phyloP scores from a whole-genome alignment of 2,329 filamentous ascomycete genomes.

The Huntiella savannae region DNA sequence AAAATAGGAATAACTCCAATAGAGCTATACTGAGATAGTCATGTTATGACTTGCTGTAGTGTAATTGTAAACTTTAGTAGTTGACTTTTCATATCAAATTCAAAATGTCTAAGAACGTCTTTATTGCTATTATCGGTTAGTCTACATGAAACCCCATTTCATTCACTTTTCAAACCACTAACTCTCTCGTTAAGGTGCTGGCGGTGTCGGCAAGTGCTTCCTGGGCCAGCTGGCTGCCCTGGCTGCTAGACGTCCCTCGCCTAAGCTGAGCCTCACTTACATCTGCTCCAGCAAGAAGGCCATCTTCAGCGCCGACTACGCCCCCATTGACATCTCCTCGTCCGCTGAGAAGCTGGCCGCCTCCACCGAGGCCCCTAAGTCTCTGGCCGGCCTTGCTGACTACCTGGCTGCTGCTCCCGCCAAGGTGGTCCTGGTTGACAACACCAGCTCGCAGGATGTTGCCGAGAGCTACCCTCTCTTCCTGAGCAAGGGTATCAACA shows the following conservation, averaged over 20 bases:
- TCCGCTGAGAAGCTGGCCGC: conserved; percentile 43
- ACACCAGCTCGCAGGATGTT: conserved; percentile 78
- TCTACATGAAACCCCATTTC: background rate
- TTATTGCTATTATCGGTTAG: conserved; percentile 33
- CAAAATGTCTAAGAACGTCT: conserved; percentile 23
- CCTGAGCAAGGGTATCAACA: conserved; percentile 62
- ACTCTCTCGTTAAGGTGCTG: conserved; percentile 42
- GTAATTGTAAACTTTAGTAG: background rate
- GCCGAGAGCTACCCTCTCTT: conserved; percentile 69
- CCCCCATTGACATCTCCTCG: conserved; percentile 41
- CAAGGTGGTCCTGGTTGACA: conserved; percentile 76
- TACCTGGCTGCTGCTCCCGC: conserved; percentile 63
- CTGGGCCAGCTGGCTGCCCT: conserved; percentile 60
- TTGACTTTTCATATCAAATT: background rate
- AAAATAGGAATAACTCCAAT: background rate
- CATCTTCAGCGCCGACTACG: conserved; percentile 55
- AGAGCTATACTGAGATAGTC: too few relatives aligned
- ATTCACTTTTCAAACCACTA: background rate
- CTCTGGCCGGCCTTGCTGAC: conserved; percentile 50
- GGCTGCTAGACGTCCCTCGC: conserved; percentile 43
- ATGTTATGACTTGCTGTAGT: background rate
- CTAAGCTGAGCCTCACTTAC: conserved; percentile 61
- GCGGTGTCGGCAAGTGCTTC: conserved; percentile 85
- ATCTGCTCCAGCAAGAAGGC: conserved; percentile 73
- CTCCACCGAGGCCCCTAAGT: conserved; percentile 44